Evolutionary conservation across 2,329 filamentous ascomycete species (phyloP).

Genomic region (Phyllosticta capitalensis): DNA sequence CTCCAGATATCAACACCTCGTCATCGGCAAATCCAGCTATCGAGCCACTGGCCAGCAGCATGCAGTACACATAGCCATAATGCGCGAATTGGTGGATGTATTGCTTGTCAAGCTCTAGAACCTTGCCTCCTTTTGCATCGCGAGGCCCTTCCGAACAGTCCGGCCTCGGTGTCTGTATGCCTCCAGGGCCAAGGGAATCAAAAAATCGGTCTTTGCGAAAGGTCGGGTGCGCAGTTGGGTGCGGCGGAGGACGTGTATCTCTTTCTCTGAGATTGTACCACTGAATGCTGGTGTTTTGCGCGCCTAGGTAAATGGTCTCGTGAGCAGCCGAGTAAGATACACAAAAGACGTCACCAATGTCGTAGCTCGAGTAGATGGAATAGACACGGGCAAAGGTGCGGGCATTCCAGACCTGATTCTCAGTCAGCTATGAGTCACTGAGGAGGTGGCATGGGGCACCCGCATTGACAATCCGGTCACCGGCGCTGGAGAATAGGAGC

Average conservation of each 20-base stretch:
- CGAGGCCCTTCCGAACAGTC: slow-evolving; percentile 43
- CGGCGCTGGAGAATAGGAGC: slow-evolving; percentile 83
- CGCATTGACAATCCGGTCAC: slow-evolving; percentile 85
- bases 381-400: slow-evolving; percentile 65
- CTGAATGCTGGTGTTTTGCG: slow-evolving; percentile 90
- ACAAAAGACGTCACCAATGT: slow-evolving; percentile 92
- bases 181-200: slow-evolving; percentile 79
- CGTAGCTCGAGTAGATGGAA: slow-evolving; percentile 86
- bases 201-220: slow-evolving; percentile 82
- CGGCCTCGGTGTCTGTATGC: slow-evolving; percentile 65
- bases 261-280: slow-evolving; percentile 72
- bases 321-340: slow-evolving; percentile 75
- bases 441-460: slow-evolving; percentile 7
- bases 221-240: slow-evolving; percentile 61
- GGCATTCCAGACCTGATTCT: slow-evolving; percentile 64
- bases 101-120: slow-evolving; percentile 71
- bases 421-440: background rate
- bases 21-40: slow-evolving; percentile 46
- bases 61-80: slow-evolving; percentile 92
- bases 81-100: slow-evolving; percentile 85
- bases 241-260: slow-evolving; percentile 48
- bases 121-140: slow-evolving; percentile 49
- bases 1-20: slow-evolving; percentile 81
- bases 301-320: slow-evolving; percentile 80
- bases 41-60: slow-evolving; percentile 73